Evolutionary conservation across 225 moss, liverwort and hornwort species (phyloP).

Genomic region (Pleurozium schreberi): DNA sequence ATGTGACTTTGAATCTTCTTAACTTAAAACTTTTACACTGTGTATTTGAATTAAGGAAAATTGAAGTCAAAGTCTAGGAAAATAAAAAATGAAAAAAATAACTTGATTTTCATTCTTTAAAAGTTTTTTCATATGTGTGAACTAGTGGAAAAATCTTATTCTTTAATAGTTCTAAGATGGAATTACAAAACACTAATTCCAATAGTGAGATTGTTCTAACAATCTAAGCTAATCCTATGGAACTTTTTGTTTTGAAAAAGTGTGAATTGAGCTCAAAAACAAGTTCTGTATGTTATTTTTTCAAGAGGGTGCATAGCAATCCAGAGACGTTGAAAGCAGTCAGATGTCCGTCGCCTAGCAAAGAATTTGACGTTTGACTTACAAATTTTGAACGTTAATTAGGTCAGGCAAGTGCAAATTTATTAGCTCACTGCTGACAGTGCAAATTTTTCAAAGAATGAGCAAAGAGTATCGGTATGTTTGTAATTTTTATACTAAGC

Average conservation of each 20-base stretch:
- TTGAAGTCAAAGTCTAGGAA: too few relatives aligned
- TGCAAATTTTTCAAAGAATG: not conserved
- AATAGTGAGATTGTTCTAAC: too few relatives aligned
- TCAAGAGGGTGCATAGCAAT: not conserved
- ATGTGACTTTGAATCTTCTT: not conserved
- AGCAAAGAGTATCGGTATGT: not conserved
- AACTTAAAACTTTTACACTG: not conserved
- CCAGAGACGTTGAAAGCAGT: not conserved
- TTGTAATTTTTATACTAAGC: not conserved
- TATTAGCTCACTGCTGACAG: not conserved
- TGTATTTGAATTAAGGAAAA: too few relatives aligned
- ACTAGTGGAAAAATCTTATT: too few relatives aligned
- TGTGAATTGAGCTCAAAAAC: not conserved
- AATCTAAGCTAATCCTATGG: too few relatives aligned
- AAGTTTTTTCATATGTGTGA: too few relatives aligned
- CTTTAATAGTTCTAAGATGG: too few relatives aligned
- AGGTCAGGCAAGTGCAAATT: not conserved
- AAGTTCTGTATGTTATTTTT: not conserved
- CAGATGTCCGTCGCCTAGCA: too few relatives aligned
- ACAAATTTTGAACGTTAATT: not conserved
- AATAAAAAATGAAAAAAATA: too few relatives aligned
- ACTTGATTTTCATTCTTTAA: too few relatives aligned
- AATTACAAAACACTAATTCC: too few relatives aligned
- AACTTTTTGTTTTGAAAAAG: not conserved
- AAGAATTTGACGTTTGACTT: not conserved